phyloP scores from a whole-genome alignment of 768 basidiomycete genomes.

The Pisolithus orientalis region DNA sequence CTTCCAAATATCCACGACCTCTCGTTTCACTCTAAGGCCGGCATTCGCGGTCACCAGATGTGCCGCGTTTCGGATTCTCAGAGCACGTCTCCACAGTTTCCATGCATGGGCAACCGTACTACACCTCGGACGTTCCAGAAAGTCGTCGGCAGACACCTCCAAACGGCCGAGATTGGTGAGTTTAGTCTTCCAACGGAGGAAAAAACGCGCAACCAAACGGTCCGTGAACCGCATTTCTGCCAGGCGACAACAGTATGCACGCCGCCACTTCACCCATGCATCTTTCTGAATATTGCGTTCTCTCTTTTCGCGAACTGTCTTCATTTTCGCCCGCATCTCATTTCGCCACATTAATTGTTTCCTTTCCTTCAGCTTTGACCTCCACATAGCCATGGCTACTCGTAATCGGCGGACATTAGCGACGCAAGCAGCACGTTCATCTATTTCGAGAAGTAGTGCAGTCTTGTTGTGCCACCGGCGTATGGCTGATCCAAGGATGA shows the following conservation, averaged over 20 bases:
- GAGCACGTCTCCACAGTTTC: constrained; percentile 50
- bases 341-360: constrained; percentile 56
- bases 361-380: constrained; percentile 43
- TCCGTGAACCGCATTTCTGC: constrained; percentile 47
- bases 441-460: constrained; percentile 31
- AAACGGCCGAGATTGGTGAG: constrained; percentile 36
- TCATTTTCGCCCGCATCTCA: constrained; percentile 70
- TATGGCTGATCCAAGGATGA: constrained; percentile 52
- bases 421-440: constrained; percentile 36
- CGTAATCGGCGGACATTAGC: constrained; percentile 42
- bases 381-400: constrained; percentile 47
- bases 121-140: constrained; percentile 34
- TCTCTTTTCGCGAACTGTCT: constrained; percentile 47
- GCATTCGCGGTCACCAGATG: constrained; percentile 38
- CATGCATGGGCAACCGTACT: constrained; percentile 38
- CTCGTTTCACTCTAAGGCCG: constrained; percentile 42
- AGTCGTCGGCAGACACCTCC: constrained; percentile 45
- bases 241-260: constrained; percentile 43
- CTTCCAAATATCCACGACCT: constrained; percentile 52
- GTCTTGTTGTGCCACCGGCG: constrained; percentile 54
- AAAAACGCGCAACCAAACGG: constrained; percentile 37
- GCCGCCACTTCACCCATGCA: constrained; percentile 65
- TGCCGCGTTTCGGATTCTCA: constrained; percentile 41
- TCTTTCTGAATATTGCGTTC: constrained; percentile 49
- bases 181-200: constrained; percentile 48